Base-by-base conservation (phyloP, 83 land plant genomes). In the Picea abies region DNA sequence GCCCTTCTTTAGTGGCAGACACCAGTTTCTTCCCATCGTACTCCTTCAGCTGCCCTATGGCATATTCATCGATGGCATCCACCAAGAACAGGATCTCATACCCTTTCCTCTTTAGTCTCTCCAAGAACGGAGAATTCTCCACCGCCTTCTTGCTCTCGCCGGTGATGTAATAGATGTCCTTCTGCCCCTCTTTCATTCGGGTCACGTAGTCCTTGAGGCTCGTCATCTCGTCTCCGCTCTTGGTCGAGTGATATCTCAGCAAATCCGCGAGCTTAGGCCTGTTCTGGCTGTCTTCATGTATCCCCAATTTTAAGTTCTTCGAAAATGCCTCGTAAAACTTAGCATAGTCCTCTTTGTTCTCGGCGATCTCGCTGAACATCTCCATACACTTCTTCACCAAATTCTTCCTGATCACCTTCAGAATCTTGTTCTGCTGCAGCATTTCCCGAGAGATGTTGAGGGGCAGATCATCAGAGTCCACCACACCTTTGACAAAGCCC, bases 211-310 rank as follows among this genome's bases (percentile, higher is more conserved):
- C 93, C 85, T 91, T 91, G 76, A 91, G 68, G 82, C 91, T 89
- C 23, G 93, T 91, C 87, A 89, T 56, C 88, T 91, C 93, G 52
- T 91, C 93, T 12, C 93, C 93, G 39, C 91, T 89, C 89, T 91
- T 91, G 25, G 93, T 91, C 0, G 93, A 91, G 37, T 91, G 84
- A 65, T 83, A 91, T 68, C 93, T 76, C 56, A 91, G 86, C 60
- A 91, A 80, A 25, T 91, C 91, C 14, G 93, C 92, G 17, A 92
- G 89, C 76, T 91, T 91, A 0, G 88, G 71, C 63, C 92, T 86
- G 90, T 91, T 93, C 85, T 93, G 95, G 80, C 89, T 86, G 76
- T 93, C 95, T 78, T 91, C 94, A 29, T 93, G 94, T 58, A 93
- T 88, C 7, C 95, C 94, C 64, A 93, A 77, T 86, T 93, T 93